phyloP scores from a whole-genome alignment of 1,139 yeast species.

The Saccharomyces hybrid region DNA sequence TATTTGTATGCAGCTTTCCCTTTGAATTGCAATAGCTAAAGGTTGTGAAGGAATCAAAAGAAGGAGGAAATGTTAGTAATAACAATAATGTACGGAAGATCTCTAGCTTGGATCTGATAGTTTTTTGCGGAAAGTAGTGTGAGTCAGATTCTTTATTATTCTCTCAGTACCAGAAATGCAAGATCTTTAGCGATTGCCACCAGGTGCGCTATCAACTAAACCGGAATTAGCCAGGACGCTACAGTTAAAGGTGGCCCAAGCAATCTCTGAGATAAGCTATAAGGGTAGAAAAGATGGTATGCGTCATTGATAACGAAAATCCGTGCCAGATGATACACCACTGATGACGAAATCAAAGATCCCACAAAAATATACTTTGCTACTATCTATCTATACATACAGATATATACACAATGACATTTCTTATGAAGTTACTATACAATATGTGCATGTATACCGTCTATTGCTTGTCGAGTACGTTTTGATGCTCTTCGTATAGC shows the following conservation, averaged over 20 bases:
- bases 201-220: background rate
- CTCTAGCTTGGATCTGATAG: too few species aligned
- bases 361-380: background rate
- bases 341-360: too few species aligned
- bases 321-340: background rate
- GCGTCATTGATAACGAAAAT: conserved; percentile 7
- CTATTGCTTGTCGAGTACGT: conserved; percentile 26
- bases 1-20: background rate
- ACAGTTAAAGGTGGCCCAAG: background rate
- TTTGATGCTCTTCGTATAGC: conserved; percentile 46
- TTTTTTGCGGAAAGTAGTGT: background rate
- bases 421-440: background rate
- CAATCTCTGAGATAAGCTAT: background rate
- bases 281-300: background rate
- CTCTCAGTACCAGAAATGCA: background rate
- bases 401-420: background rate
- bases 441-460: background rate
- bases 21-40: background rate
- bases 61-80: background rate
- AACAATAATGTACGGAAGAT: background rate
- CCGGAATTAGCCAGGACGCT: background rate
- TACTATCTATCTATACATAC: too few species aligned
- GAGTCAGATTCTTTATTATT: background rate
- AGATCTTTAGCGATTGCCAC: background rate
- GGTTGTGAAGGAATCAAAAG: background rate